These are phyloP conservation scores for Corynespora cassiicola DNA, from an alignment of 2,329 filamentous ascomycete species.

Conservation along the genomic window DNA sequence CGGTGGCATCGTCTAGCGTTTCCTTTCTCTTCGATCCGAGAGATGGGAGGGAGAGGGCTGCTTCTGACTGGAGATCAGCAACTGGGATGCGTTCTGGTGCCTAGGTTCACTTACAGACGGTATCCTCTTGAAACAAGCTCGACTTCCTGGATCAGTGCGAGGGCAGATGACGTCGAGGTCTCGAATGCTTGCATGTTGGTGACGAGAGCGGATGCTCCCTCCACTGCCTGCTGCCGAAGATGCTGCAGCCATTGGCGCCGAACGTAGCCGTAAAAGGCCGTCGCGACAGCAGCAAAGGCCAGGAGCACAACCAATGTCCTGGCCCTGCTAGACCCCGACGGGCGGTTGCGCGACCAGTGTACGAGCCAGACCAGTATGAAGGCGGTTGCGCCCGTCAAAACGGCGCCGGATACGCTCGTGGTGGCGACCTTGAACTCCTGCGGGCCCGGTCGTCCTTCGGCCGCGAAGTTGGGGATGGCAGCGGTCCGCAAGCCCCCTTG, in stretches of 20 bases:
- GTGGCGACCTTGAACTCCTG: slow-evolving; percentile 49
- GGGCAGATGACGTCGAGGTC: slow-evolving; percentile 73
- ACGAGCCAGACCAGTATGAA: slow-evolving; percentile 71
- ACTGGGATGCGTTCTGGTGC: slow-evolving; percentile 17
- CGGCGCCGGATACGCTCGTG: slow-evolving; percentile 69
- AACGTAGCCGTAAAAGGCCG: slow-evolving; percentile 73
- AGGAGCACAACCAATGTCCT: slow-evolving; percentile 55
- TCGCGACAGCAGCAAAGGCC: slow-evolving; percentile 60
- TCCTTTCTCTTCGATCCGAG: slow-evolving; percentile 82
- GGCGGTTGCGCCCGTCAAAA: slow-evolving; percentile 67
- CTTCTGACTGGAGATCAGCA: slow-evolving; percentile 63
- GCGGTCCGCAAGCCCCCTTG: slow-evolving; percentile 48
- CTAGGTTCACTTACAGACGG: slow-evolving; percentile 67
- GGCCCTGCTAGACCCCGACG: slow-evolving; percentile 62
- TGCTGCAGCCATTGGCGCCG: slow-evolving; percentile 83
- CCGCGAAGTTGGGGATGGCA: slow-evolving; percentile 32
- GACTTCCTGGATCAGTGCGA: slow-evolving; percentile 91
- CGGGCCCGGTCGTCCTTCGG: slow-evolving; percentile 27
- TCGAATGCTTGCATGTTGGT: slow-evolving; percentile 82
- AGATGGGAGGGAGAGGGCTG: slow-evolving; percentile 89
- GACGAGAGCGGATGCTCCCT: slow-evolving; percentile 72
- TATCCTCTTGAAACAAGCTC: slow-evolving; percentile 93
- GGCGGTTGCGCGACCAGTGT: slow-evolving; percentile 69
- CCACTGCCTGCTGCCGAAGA: slow-evolving; percentile 75
- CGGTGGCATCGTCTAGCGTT: slow-evolving; percentile 81